These are phyloP conservation scores for Musa beccarii DNA, from an alignment of 176 grass and related monocot genomes.

Conservation along the genomic window DNA sequence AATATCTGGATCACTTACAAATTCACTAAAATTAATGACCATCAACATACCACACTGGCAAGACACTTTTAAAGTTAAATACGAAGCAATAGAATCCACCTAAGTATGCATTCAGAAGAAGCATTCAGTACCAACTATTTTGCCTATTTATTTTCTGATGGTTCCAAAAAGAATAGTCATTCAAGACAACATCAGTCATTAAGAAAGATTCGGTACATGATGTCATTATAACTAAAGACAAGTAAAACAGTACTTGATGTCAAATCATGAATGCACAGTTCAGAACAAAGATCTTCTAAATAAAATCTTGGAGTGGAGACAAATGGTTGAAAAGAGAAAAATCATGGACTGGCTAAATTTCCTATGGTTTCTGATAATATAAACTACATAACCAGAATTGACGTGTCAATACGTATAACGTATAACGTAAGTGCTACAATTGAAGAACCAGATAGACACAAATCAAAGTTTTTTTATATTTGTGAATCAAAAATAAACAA, in stretches of 20 bases:
- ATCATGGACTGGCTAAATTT: background rate
- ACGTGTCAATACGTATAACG: background rate
- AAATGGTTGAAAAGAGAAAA: background rate
- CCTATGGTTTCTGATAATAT: background rate
- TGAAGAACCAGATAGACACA: background rate
- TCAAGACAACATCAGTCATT: too few species aligned
- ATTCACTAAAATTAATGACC: too few species aligned
- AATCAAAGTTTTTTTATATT: background rate
- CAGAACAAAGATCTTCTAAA: background rate
- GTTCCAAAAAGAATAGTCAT: too few species aligned
- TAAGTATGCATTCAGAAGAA: too few species aligned
- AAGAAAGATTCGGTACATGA: too few species aligned
- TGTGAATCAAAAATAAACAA: background rate
- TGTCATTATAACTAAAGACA: too few species aligned
- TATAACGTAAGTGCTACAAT: background rate
- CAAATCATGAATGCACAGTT: background rate
- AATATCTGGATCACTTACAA: too few species aligned
- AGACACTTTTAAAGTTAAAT: too few species aligned
- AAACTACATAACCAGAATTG: background rate
- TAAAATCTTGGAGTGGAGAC: background rate
- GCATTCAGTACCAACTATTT: too few species aligned
- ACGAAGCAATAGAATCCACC: too few species aligned
- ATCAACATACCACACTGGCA: too few species aligned
- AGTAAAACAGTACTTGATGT: background rate
- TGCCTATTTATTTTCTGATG: too few species aligned